Evolutionary conservation across 148 eudicot genomes (phyloP).

Genomic region (Chenopodium formosanum): DNA sequence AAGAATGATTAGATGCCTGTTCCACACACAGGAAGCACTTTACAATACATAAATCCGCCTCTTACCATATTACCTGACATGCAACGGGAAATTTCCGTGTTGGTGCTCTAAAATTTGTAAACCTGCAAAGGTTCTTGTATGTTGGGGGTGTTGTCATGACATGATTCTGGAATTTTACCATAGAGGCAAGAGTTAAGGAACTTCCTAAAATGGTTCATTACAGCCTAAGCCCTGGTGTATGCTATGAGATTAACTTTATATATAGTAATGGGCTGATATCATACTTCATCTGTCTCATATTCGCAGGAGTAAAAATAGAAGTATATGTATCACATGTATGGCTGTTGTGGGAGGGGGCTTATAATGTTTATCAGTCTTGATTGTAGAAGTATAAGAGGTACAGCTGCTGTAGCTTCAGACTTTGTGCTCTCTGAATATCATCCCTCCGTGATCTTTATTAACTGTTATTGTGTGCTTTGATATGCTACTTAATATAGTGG

Average conservation of each 20-base stretch:
- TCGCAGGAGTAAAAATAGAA: neutral
- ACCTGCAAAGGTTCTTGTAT: neutral
- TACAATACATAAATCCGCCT: neutral
- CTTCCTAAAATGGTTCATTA: neutral
- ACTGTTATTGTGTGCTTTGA: neutral
- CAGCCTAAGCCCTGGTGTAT: neutral
- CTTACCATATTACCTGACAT: neutral
- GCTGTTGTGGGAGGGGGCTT: constrained; percentile 13
- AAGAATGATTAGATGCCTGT: neutral
- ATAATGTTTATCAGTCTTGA: neutral
- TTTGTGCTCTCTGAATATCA: neutral
- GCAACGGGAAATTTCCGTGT: neutral
- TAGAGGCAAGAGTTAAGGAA: neutral
- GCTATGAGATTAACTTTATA: neutral
- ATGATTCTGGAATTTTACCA: constrained; percentile 2
- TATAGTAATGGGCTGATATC: neutral
- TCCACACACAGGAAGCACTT: neutral
- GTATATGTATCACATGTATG: constrained; percentile 20
- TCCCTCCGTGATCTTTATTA: neutral
- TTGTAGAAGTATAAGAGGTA: neutral
- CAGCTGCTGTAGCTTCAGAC: constrained; percentile 7
- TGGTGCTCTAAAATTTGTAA: no score
- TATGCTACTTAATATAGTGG: neutral
- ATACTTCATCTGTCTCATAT: neutral
- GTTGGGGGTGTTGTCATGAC: neutral